phyloP scores from a whole-genome alignment of 106 monocot species.

The Dendrobium catenatum region DNA sequence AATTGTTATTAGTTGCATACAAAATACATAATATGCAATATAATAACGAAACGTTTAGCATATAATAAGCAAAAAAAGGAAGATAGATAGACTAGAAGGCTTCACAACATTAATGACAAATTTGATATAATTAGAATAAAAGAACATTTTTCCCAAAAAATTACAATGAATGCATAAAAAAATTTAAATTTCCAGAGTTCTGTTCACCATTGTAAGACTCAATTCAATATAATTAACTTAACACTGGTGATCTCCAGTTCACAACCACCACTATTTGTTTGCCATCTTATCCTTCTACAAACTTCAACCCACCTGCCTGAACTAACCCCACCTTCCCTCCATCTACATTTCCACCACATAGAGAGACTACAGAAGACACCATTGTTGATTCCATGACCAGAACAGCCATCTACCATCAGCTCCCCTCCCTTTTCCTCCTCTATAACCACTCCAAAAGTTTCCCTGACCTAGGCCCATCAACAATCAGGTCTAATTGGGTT shows the following conservation, averaged over 20 bases:
- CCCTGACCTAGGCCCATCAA: too few relatives aligned
- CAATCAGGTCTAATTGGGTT: too few relatives aligned
- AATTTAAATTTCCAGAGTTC: background rate
- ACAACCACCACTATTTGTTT: background rate
- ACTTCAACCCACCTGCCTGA: too few relatives aligned
- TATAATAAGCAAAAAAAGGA: background rate
- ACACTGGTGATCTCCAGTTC: background rate
- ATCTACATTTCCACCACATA: too few relatives aligned
- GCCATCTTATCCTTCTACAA: too few relatives aligned
- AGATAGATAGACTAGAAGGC: background rate
- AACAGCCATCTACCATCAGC: too few relatives aligned
- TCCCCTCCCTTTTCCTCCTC: too few relatives aligned
- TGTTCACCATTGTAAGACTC: background rate
- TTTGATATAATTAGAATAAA: background rate
- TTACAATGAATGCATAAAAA: background rate
- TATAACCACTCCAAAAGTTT: too few relatives aligned
- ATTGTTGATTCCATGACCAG: too few relatives aligned
- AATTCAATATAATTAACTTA: background rate
- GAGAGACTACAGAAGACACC: too few relatives aligned
- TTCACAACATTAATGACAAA: background rate
- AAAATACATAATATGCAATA: background rate
- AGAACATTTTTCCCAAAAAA: background rate
- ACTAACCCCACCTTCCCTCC: too few relatives aligned
- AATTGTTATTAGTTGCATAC: background rate
- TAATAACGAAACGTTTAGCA: background rate